phyloP scores from a whole-genome alignment of 352 stramenopile species.

The Globisporangium heterothallicum region DNA sequence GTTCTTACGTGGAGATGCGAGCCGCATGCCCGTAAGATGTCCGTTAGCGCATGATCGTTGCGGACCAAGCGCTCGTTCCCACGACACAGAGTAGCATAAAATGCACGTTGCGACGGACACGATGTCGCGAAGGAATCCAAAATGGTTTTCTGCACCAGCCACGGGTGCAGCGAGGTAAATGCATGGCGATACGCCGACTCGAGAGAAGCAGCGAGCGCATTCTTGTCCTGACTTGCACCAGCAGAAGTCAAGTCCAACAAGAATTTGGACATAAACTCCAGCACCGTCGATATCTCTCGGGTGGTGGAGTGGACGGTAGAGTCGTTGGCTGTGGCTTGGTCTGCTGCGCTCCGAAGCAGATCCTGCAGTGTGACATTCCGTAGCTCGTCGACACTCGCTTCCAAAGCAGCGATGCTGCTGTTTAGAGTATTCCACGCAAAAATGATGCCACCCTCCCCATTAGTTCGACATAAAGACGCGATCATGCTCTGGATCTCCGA shows the following conservation, averaged over 20 bases:
- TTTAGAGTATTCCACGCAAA: slow-evolving; percentile 14
- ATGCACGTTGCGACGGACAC: background rate
- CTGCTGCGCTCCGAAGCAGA: background rate
- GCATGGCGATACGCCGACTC: slow-evolving; percentile 9
- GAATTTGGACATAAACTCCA: slow-evolving; percentile 6
- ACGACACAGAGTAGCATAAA: slow-evolving; percentile 4
- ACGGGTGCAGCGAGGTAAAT: slow-evolving; percentile 10
- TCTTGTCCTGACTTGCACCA: background rate
- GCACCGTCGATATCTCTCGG: background rate
- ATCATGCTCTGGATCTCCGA: slow-evolving; percentile 11
- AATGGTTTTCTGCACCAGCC: slow-evolving; percentile 10
- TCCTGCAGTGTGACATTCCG: slow-evolving; percentile 10
- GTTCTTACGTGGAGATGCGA: slow-evolving; percentile 2
- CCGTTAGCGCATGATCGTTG: slow-evolving; percentile 2
- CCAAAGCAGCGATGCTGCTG: slow-evolving; percentile 5
- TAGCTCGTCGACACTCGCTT: slow-evolving; percentile 7
- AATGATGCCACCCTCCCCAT: slow-evolving; percentile 2
- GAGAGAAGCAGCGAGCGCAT: background rate
- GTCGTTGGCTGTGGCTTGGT: background rate
- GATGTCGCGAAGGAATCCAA: background rate
- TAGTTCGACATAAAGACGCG: slow-evolving; percentile 1
- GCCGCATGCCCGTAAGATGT: slow-evolving; percentile 4
- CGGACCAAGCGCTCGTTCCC: slow-evolving; percentile 11
- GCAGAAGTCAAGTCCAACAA: slow-evolving; percentile 5
- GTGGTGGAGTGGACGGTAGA: background rate